These are phyloP conservation scores for Carex littledalei DNA, from an alignment of 176 grass and related monocot genomes.

Conservation along the genomic window DNA sequence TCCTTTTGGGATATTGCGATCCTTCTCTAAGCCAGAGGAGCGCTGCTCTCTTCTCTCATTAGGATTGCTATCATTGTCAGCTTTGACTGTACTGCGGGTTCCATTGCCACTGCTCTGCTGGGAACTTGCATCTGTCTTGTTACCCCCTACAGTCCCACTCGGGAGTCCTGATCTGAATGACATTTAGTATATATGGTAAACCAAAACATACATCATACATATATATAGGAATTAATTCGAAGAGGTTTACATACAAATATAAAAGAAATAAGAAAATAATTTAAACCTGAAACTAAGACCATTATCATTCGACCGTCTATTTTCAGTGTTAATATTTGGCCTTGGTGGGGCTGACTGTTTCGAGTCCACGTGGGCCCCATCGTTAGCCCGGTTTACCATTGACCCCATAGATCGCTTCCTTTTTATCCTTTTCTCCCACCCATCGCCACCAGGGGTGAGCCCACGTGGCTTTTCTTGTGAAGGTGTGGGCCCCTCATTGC, in stretches of 20 bases:
- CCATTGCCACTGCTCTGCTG: constrained; percentile 40
- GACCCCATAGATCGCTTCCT: constrained; percentile 65
- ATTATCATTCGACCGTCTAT: constrained; percentile 23
- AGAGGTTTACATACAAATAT: not conserved
- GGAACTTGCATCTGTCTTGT: constrained; percentile 51
- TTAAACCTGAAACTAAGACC: constrained; percentile 20
- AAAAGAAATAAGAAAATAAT: not conserved
- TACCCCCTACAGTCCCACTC: constrained; percentile 36
- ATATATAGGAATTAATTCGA: not conserved
- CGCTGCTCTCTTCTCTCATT: constrained; percentile 70
- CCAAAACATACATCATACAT: not conserved
- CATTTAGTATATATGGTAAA: not conserved
- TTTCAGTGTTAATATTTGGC: constrained; percentile 19
- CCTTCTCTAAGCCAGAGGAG: constrained; percentile 54
- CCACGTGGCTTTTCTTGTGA: constrained; percentile 57
- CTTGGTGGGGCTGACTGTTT: constrained; percentile 15
- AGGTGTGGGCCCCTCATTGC: constrained; percentile 25
- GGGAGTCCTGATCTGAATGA: constrained; percentile 45
- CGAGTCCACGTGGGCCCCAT: constrained; percentile 17
- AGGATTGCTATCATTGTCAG: constrained; percentile 38
- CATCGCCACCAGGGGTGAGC: constrained; percentile 59
- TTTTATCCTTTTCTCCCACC: constrained; percentile 71
- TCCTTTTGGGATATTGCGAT: constrained; percentile 52
- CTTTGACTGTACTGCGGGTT: constrained; percentile 35
- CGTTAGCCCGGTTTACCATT: constrained; percentile 54